Evolutionary conservation across 805 yeast species (phyloP).

Genomic region (Starmera quercuum): DNA sequence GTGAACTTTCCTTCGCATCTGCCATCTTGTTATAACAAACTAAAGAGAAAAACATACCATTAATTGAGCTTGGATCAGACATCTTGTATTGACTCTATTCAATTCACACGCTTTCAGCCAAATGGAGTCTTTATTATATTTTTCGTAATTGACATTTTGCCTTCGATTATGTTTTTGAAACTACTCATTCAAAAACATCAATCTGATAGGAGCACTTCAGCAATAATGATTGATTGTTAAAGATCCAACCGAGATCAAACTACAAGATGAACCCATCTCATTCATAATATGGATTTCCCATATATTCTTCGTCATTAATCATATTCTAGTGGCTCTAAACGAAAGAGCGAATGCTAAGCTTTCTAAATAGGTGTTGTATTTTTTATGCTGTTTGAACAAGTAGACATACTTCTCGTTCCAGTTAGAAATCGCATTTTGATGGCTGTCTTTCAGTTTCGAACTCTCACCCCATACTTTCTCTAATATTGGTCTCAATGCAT

Average conservation of each 20-base stretch:
- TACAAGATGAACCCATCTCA: no score
- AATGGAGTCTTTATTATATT: no score
- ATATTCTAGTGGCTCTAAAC: conserved; percentile 16
- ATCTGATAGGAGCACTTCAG: no score
- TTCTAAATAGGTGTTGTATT: conserved; percentile 24
- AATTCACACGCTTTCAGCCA: no score
- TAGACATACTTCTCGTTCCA: conserved; percentile 34
- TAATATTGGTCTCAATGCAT: conserved; percentile 28
- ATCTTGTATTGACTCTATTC: conserved; percentile 20
- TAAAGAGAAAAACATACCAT: conserved; percentile 37
- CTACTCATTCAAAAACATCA: no score
- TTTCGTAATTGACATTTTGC: no score
- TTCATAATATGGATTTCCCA: no score
- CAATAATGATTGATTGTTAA: no score
- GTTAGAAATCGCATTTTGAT: conserved; percentile 28
- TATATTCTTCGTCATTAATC: no score
- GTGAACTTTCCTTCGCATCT: neutral
- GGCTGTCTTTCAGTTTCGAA: conserved; percentile 6
- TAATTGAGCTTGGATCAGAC: conserved; percentile 77
- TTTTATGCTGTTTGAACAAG: conserved; percentile 27
- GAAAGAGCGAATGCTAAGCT: conserved; percentile 23
- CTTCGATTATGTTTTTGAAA: no score
- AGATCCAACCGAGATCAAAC: no score
- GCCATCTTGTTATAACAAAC: neutral
- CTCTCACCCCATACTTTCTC: conserved; percentile 25